Conservation (phyloP, 2,329 filamentous ascomycete species). For the Elsinoe perseae region DNA sequence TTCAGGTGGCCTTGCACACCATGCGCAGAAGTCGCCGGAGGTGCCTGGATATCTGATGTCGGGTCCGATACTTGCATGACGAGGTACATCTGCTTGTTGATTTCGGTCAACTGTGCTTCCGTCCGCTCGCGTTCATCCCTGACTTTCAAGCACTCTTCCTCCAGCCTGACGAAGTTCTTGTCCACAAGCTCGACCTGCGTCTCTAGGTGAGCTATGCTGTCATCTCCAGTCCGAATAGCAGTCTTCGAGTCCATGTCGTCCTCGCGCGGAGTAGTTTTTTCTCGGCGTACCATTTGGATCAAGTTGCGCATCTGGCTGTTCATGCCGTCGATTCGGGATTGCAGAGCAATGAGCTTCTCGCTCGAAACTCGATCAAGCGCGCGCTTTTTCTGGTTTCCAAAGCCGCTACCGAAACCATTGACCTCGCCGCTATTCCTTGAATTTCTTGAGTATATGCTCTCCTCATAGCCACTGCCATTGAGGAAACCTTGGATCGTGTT, state of each 20-base stretch:
- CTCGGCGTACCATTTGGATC: conserved; percentile 15
- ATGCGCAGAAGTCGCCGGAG: conserved; percentile 50
- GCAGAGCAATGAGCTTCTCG: conserved; percentile 22
- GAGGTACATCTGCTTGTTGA: conserved; percentile 57
- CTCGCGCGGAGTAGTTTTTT: conserved; percentile 10
- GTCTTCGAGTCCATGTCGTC: not conserved
- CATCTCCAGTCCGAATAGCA: conserved; percentile 13
- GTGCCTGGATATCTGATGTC: conserved; percentile 45
- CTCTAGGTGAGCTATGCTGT: conserved; percentile 16
- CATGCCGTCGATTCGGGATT: conserved; percentile 27
- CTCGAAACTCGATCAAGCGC: conserved; percentile 20
- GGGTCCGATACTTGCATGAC: conserved; percentile 35
- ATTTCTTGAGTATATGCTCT: conserved; percentile 16
- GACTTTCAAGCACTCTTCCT: conserved; percentile 17
- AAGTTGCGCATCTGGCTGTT: conserved; percentile 27
- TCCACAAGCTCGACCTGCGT: conserved; percentile 19
- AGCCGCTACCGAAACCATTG: not conserved
- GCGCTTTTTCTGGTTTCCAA: conserved; percentile 8
- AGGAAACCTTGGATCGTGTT: conserved; percentile 10
- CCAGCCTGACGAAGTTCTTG: conserved; percentile 17
- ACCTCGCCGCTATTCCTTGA: conserved; percentile 7
- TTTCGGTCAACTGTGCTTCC: conserved; percentile 18
- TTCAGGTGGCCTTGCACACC: conserved; percentile 59
- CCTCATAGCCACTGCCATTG: conserved; percentile 17
- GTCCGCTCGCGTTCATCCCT: conserved; percentile 21